Evolutionary conservation across 441 rosid genomes (phyloP), one percentile per base, ranked within the genome.

Genomic region (Eutrema salsugineum): DNA sequence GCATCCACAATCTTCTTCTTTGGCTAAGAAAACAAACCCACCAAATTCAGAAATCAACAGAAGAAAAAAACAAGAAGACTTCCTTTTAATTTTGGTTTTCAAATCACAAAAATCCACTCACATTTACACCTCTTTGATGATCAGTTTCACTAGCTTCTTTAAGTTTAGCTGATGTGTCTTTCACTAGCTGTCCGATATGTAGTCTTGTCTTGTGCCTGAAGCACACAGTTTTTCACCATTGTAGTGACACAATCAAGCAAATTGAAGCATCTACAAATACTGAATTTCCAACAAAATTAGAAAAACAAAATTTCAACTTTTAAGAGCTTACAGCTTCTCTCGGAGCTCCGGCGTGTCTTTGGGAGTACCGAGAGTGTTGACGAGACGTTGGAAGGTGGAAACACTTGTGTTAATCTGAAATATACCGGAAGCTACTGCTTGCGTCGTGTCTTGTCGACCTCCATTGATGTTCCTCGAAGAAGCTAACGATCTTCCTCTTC

Each of bases 261-360:
- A 68, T 36, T 11, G 11, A 24, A 24, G 8, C 32, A 50, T 50
- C 24, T 50, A 16, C 16, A 51, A 11, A 3, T 57, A 43, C 38
- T 12, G 11, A 46, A 3, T 63, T 24, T 24, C 27, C 27, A 24
- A 24, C 27, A 4, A 24, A 24, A 22, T 22, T 22, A 22, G 27
- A 22, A 22, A 22, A 22, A 22, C 27, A 24, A 24, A 24, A 24
- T 2, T 3, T 24, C 4, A 24, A 39, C 28, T 61, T 61, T 62
- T 5, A 14, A 30, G 35, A 68, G 22, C 32, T 77, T 73, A 90
- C 98, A 93, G 85, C 85, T 93, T 93, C 71, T 90, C 95, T 30
- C 98, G 91, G 61, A 93, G 97, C 75, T 86, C 97, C 9, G 94
- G 92, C 32, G 91, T 88, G 75, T 93, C 98, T 81, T 90, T 93